Evolutionary conservation across 2,329 filamentous ascomycete species (phyloP), one percentile per base, ranked within the genome.

Genomic region (Sclerotinia trifoliorum): DNA sequence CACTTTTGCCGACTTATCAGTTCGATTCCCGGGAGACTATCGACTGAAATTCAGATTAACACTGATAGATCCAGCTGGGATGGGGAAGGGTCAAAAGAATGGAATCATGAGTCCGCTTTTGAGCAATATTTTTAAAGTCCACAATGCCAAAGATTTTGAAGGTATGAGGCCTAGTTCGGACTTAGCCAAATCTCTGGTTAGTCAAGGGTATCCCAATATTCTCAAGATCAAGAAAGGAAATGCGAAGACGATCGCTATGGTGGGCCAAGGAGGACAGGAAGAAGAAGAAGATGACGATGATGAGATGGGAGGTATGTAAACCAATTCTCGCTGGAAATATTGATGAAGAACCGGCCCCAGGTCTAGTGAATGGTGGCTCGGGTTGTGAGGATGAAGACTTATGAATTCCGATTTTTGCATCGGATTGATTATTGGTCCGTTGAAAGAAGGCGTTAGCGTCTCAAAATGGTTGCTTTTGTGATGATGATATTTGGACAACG

Each of bases 141-240:
- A 90, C 78, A 93, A 90, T 55, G 92, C 92, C 55, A 95, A 94
- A 77, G 91, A 94, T 76, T 95, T 95, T 70, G 90, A 91, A 0
- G 92, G 92, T 7, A 95, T 95, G 91, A 84, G 88, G 68, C 88
- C 90, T 1, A 93, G 90, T 77, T 93, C 90, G 35, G 82, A 85
- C 24, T 80, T 95, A 49, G 92, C 92, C 1, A 91, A 91, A 77
- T 83, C 85, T 44, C 80, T 95, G 68, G 92, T 92, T 78, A 84
- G 90, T 74, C 92, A 94, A 79, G 92, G 92, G 5, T 92, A 92
- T 75, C 64, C 64, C 1, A 66, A 66, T 49, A 88, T 93, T 62
- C 93, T 95, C 70, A 91, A 91, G 48, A 91, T 94, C 71, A 94
- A 94, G 80, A 95, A 94, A 77, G 92, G 92, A 19, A 93, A 92